Conservation (phyloP, 371 early-diverging fungal species). For the Mucor irregularis region DNA sequence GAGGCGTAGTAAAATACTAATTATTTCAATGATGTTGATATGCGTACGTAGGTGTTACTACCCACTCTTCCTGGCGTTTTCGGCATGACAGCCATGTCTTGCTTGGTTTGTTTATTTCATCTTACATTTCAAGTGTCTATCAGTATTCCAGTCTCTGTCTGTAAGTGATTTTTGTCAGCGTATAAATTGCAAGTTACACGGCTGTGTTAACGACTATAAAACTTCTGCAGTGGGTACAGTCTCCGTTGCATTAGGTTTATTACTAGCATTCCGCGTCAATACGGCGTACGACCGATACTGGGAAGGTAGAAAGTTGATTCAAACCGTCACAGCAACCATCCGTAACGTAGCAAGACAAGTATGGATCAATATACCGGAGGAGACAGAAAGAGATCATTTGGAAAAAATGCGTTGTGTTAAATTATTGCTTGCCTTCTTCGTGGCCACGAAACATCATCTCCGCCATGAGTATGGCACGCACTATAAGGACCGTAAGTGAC, state of each 20-base stretch:
- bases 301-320: constrained; percentile 72
- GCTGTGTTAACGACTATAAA: neutral
- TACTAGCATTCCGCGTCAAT: constrained; percentile 81
- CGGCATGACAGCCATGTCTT: constrained; percentile 31
- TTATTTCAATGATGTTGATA: neutral
- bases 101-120: constrained; percentile 29
- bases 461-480: constrained; percentile 66
- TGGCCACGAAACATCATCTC: constrained; percentile 72
- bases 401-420: constrained; percentile 74
- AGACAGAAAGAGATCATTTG: constrained; percentile 44
- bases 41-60: constrained; percentile 28
- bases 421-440: constrained; percentile 69
- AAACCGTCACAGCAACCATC: constrained; percentile 56
- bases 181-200: too few relatives aligned
- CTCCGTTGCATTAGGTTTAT: constrained; percentile 66
- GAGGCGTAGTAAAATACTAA: neutral
- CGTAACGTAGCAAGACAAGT: constrained; percentile 66
- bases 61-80: constrained; percentile 34
- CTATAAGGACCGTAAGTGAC: constrained; percentile 47
- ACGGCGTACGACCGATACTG: constrained; percentile 79
- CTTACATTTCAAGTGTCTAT: constrained; percentile 23
- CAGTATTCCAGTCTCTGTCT: constrained; percentile 39
- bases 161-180: constrained; percentile 25
- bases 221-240: constrained; percentile 3
- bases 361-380: constrained; percentile 62